Conservation (phyloP, 805 yeast genomes). For the Komagataella populi region DNA sequence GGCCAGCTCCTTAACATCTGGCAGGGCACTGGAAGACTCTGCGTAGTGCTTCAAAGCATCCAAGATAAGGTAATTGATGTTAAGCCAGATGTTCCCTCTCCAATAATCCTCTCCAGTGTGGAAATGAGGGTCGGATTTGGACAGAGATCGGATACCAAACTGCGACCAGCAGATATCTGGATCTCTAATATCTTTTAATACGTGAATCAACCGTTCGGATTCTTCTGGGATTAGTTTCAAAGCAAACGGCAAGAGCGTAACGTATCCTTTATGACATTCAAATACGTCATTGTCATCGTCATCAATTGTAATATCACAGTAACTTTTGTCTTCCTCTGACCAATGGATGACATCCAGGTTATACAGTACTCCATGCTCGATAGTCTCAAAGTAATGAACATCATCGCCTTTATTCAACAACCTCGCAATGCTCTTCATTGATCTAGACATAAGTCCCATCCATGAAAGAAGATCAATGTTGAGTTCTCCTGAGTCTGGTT, state of each 20-base stretch:
- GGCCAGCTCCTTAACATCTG: constrained; percentile 23
- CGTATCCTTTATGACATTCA: constrained; percentile 86
- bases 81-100: constrained; percentile 92
- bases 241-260: constrained; percentile 75
- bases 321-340: constrained; percentile 50
- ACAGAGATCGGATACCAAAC: constrained; percentile 72
- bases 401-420: constrained; percentile 49
- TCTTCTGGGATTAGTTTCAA: constrained; percentile 45
- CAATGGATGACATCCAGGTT: constrained; percentile 74
- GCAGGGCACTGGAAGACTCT: constrained; percentile 14
- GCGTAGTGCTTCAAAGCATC: constrained; percentile 55
- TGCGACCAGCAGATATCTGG: constrained; percentile 66
- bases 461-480: constrained; percentile 84
- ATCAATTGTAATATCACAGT: constrained; percentile 76
- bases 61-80: constrained; percentile 72
- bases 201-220: constrained; percentile 30
- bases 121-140: constrained; percentile 50
- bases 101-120: constrained; percentile 85
- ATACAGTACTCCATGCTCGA: constrained; percentile 39
- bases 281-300: constrained; percentile 50
- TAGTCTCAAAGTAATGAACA: constrained; percentile 31
- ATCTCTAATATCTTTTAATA: constrained; percentile 48
- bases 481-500: constrained; percentile 78
- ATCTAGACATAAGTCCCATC: constrained; percentile 86
- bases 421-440: constrained; percentile 63